Evolutionary conservation across 768 basidiomycete genomes (phyloP), one percentile per base, ranked within the genome.

Genomic region (Macrolepiota dolichaula): DNA sequence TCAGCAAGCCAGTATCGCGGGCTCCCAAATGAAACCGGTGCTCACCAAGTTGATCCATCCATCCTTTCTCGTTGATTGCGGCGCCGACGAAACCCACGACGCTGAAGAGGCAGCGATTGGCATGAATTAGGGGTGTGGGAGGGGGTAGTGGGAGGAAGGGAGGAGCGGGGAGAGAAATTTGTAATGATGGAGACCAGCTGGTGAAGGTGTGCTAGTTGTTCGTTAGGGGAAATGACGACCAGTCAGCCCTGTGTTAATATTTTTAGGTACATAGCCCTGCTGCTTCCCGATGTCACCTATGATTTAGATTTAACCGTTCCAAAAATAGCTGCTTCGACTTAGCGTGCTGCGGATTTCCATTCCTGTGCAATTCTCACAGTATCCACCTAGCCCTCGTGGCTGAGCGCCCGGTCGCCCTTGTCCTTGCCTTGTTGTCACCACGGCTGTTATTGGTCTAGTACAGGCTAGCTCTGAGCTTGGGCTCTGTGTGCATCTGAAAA

Each of bases 31-130:
- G 25, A 46, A 53, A 49, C 37, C 10, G 13, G n/a, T 44, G 27
- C 56, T 40, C 29, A 64, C 64, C 29, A 64, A 40, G 55, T 62
- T 51, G 9, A 53, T 55, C 64, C 64, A 62, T 10, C 42, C 46
- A 32, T 55, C 56, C 46, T 38, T 61, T 40, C 37, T 54, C 25
- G 52, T 49, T 35, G 57, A 58, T 36, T 13, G 36, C 32, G 32
- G 49, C 22, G 19, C 19, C 25, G 59, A 46, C 17, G 59, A 61
- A 25, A 53, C 22, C 32, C 54, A 37, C 3, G 51, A 47, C 17
- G 37, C 59, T 25, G 53, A 61, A 17, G 53, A 61, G 9, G 19
- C 25, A 12, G 57, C 22, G 32, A 50, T 29, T 27, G 59, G 46
- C 59, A 55, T 54, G 15, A 35, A 32, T 19, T 4, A 6, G 29